Evolutionary conservation across 257 asterid species (phyloP).

Genomic region (Solanum chiquidenum): DNA sequence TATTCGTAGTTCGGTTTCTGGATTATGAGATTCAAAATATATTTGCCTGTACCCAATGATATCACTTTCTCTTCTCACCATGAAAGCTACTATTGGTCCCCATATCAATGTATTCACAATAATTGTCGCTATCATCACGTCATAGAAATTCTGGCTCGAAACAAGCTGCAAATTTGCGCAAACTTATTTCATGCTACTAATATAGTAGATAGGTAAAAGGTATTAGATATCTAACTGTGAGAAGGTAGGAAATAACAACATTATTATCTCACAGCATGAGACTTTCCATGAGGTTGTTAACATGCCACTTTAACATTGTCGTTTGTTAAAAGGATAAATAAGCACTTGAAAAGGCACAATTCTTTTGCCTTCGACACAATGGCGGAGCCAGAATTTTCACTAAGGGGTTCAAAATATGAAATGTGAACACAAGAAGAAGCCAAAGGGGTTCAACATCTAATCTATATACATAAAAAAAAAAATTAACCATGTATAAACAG

Average conservation of each 20-base stretch:
- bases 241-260: not conserved
- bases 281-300: not conserved
- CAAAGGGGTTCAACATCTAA: not conserved
- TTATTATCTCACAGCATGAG: not conserved
- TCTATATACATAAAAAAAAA: not conserved
- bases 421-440: not conserved
- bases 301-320: not conserved
- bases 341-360: not conserved
- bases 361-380: not conserved
- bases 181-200: not conserved
- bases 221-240: not conserved
- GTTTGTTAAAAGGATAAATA: not conserved
- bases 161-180: conserved; percentile 39
- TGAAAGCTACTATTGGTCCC: conserved; percentile 76
- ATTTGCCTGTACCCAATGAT: conserved; percentile 56
- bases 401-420: not conserved
- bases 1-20: conserved; percentile 66
- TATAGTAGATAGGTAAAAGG: not conserved
- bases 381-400: not conserved
- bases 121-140: conserved; percentile 62
- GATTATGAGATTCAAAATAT: conserved; percentile 59
- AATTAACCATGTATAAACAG: not conserved
- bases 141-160: conserved; percentile 50
- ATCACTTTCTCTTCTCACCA: conserved; percentile 73
- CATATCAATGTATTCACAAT: conserved; percentile 73